Percentiles rank a stretch among this genome's conserved stretches.
These are phyloP conservation scores for Drechslerella stenobrocha DNA, from an alignment of 2,329 filamentous ascomycete genomes.

Conservation along the genomic window DNA sequence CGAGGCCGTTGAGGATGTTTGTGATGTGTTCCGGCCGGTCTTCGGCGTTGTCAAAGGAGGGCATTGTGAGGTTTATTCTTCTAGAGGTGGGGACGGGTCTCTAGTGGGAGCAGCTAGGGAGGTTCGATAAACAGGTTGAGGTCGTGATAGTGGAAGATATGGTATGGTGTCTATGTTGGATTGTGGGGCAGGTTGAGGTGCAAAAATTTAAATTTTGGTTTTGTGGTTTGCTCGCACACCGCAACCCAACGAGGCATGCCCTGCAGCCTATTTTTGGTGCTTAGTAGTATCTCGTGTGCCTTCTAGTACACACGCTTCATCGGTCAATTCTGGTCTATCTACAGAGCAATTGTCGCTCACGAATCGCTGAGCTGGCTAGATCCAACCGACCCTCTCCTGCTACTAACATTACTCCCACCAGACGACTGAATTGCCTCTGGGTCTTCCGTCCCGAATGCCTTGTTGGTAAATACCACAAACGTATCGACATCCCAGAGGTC, in stretches of 20 bases:
- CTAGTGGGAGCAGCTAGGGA: not conserved
- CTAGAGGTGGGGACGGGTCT: too few relatives aligned
- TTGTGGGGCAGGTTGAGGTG: conserved; percentile 19
- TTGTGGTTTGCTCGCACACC: not conserved
- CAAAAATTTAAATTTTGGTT: conserved; percentile 37
- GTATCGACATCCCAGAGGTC: conserved; percentile 68
- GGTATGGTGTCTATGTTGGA: conserved; percentile 2
- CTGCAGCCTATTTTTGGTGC: too few relatives aligned
- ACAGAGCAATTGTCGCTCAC: not conserved
- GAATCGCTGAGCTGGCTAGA: conserved; percentile 18
- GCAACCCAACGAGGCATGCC: not conserved
- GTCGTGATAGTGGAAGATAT: not conserved
- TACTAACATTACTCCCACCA: conserved; percentile 37
- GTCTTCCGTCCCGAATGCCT: conserved; percentile 59
- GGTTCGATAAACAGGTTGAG: not conserved
- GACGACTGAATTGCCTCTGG: conserved; percentile 23
- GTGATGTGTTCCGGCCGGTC: conserved; percentile 91
- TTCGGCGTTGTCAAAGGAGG: conserved; percentile 76
- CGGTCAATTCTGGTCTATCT: too few relatives aligned
- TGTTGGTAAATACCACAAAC: conserved; percentile 66
- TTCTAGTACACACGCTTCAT: too few relatives aligned
- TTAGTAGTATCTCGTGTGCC: too few relatives aligned
- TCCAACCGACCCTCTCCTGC: conserved; percentile 32
- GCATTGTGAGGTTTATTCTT: conserved; percentile 13
- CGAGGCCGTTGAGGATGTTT: conserved; percentile 91